phyloP scores from a whole-genome alignment of 2,329 filamentous ascomycete species.

The Xylariaceae sp. region DNA sequence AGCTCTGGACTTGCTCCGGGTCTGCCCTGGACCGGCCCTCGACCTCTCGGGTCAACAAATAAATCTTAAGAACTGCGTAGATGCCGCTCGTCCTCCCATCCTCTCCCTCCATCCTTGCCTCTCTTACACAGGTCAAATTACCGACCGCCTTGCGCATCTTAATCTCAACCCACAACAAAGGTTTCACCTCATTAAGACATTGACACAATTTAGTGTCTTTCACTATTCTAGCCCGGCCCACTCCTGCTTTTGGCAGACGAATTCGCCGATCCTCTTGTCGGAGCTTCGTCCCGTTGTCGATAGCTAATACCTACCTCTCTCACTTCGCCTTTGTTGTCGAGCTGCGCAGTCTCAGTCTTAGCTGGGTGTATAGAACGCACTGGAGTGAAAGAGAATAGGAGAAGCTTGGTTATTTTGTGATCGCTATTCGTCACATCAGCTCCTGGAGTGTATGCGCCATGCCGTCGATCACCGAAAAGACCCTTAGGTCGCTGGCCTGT shows the following conservation, averaged over 20 bases:
- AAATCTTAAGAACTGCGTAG: neutral
- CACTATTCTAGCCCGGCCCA: neutral
- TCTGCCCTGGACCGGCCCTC: no score
- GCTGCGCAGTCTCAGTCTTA: neutral
- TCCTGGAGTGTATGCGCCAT: conserved; percentile 12
- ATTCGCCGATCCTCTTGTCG: conserved; percentile 7
- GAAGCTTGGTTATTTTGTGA: conserved; percentile 1
- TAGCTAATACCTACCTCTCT: neutral
- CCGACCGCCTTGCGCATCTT: neutral
- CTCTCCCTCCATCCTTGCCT: neutral
- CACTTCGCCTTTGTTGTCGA: conserved; percentile 5
- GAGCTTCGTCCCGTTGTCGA: conserved; percentile 2
- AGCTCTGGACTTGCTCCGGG: neutral
- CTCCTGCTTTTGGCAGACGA: neutral
- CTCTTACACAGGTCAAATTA: neutral
- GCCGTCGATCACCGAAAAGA: conserved; percentile 23
- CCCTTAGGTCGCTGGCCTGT: conserved; percentile 27
- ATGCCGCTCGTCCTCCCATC: neutral
- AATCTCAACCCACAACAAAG: neutral
- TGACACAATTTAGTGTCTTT: neutral
- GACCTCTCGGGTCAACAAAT: no score
- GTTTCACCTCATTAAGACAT: neutral
- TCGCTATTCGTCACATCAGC: neutral
- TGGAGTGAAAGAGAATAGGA: neutral
- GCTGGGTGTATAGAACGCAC: neutral